These are phyloP conservation scores for Clavispora carvajalis DNA, from an alignment of 805 yeast species.

Conservation along the genomic window DNA sequence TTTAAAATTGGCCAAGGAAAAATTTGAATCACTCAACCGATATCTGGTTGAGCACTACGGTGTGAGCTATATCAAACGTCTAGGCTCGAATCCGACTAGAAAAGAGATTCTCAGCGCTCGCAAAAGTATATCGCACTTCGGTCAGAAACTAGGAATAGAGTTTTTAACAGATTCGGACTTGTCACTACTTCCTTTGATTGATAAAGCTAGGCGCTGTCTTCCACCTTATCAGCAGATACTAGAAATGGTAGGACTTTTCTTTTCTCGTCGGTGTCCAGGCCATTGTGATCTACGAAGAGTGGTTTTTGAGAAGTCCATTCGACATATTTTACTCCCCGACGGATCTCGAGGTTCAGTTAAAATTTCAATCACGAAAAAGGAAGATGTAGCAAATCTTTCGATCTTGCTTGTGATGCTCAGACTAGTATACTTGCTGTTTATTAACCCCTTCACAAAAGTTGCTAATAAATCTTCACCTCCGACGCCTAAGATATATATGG, in stretches of 20 bases:
- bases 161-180: not conserved
- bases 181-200: not conserved
- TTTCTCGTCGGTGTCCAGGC: not conserved
- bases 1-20: not conserved
- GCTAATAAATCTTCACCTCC: too few species aligned
- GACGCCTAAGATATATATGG: not conserved
- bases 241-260: not conserved
- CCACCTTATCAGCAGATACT: not conserved
- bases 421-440: not conserved
- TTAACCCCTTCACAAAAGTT: not conserved
- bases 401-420: not conserved
- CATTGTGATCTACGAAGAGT: not conserved
- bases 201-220: not conserved
- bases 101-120: not conserved
- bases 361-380: not conserved
- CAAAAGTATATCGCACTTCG: not conserved
- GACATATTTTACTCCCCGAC: not conserved
- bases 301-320: not conserved
- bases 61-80: not conserved
- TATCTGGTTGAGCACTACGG: not conserved
- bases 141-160: not conserved
- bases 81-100: not conserved
- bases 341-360: not conserved
- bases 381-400: not conserved
- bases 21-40: not conserved